Conservation (phyloP, 2,329 filamentous ascomycete species). For the Apiospora malaysiana region DNA sequence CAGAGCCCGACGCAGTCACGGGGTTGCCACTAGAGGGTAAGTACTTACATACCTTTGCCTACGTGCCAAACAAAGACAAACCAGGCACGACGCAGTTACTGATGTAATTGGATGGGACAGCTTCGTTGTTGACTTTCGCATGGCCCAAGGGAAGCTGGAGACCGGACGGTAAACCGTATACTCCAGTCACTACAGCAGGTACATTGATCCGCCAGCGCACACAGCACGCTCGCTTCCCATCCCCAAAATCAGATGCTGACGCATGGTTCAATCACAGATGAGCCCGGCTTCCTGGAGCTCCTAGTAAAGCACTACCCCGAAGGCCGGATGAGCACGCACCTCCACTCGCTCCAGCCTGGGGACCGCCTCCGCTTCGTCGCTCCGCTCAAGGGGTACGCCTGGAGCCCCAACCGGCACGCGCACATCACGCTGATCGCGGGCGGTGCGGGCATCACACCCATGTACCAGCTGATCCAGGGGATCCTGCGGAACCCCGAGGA, state of each 20-base stretch:
- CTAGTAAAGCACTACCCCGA: conserved; percentile 72
- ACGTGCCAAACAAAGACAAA: background rate
- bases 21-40: conserved; percentile 58
- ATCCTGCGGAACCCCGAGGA: conserved; percentile 68
- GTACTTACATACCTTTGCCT: conserved; percentile 23
- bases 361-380: conserved; percentile 64
- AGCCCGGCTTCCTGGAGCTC: conserved; percentile 65
- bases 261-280: conserved; percentile 43
- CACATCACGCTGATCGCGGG: conserved; percentile 72
- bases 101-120: conserved; percentile 33
- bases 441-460: conserved; percentile 74
- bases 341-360: conserved; percentile 70
- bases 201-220: conserved; percentile 19
- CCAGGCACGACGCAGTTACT: background rate
- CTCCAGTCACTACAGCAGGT: conserved; percentile 63
- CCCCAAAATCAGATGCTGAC: background rate
- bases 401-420: conserved; percentile 54
- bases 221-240: background rate
- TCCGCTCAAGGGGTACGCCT: conserved; percentile 59
- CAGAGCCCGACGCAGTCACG: conserved; percentile 50
- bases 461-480: conserved; percentile 67
- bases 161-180: conserved; percentile 70
- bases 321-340: conserved; percentile 67
- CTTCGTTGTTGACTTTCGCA: conserved; percentile 65
- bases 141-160: conserved; percentile 62